Conservation (phyloP, 2,329 filamentous ascomycete genomes). For the Trichothecium sympodiale region DNA sequence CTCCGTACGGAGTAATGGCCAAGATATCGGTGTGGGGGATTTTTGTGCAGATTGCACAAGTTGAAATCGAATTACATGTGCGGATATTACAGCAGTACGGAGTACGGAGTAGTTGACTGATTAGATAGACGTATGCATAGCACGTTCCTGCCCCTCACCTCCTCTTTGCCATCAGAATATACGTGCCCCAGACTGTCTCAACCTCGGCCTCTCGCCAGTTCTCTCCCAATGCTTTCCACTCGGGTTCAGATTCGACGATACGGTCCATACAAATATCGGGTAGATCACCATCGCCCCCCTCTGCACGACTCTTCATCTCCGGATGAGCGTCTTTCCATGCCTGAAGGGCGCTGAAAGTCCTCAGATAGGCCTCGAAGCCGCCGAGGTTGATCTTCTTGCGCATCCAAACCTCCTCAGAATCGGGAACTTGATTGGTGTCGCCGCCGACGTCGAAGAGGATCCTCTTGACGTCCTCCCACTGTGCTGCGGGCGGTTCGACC, state of each 20-base stretch:
- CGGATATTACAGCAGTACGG: too few relatives aligned
- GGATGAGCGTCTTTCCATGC: conserved; percentile 48
- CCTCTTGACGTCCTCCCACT: conserved; percentile 42
- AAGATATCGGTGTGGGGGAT: too few relatives aligned
- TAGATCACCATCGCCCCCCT: conserved; percentile 48
- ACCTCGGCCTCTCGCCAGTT: conserved; percentile 42
- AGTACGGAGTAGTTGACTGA: too few relatives aligned
- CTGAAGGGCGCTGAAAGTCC: conserved; percentile 49
- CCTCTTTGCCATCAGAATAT: conserved; percentile 44
- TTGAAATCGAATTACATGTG: too few relatives aligned
- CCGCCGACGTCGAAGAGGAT: conserved; percentile 46
- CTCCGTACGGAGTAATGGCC: too few relatives aligned
- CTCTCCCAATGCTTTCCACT: conserved; percentile 36
- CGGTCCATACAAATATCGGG: conserved; percentile 51
- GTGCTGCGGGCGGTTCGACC: conserved; percentile 36
- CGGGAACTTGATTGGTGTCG: conserved; percentile 17
- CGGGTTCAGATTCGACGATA: conserved; percentile 40
- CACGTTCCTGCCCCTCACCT: conserved; percentile 3
- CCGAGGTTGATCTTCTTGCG: conserved; percentile 41
- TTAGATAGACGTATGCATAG: too few relatives aligned
- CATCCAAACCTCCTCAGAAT: conserved; percentile 34
- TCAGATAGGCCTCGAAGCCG: conserved; percentile 47
- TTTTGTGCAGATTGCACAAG: too few relatives aligned
- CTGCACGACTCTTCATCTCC: conserved; percentile 31
- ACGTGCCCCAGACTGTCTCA: conserved; percentile 50